A percentile compares a stretch with the other conserved stretches of the same genome.
These are phyloP conservation scores for Hypoxylon sp. DNA, from an alignment of 2,329 filamentous ascomycete species.

Conservation along the genomic window DNA sequence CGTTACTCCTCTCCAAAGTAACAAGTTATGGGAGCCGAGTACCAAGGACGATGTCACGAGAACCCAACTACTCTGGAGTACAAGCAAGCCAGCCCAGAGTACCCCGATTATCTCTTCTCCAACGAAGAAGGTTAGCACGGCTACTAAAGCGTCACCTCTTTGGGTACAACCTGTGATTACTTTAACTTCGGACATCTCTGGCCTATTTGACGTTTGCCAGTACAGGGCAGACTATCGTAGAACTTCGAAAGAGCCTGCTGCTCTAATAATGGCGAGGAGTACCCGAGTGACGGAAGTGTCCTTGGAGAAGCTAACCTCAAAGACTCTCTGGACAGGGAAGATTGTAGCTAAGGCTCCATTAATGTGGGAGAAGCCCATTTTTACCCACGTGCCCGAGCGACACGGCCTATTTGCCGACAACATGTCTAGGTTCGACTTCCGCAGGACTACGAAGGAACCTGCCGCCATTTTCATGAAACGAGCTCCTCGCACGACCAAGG, in stretches of 20 bases:
- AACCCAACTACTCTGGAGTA: conserved; percentile 38
- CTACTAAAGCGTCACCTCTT: conserved; percentile 20
- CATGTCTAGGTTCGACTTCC: conserved; percentile 36
- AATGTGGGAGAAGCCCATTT: conserved; percentile 41
- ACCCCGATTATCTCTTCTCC: background rate
- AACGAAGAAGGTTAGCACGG: background rate
- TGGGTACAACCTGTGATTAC: conserved; percentile 37
- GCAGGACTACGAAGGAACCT: conserved; percentile 44
- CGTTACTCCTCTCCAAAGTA: conserved; percentile 56
- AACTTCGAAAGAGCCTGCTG: conserved; percentile 44
- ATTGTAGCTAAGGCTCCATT: conserved; percentile 16
- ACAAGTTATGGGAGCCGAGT: conserved; percentile 55
- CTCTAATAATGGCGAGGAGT: conserved; percentile 37
- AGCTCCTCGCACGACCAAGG: conserved; percentile 19
- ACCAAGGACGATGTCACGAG: background rate
- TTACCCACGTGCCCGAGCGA: conserved; percentile 28
- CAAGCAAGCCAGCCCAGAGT: conserved; percentile 8
- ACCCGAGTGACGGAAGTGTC: conserved; percentile 39
- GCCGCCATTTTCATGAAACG: conserved; percentile 35
- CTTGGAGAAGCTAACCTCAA: conserved; percentile 54
- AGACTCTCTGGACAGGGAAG: conserved; percentile 55
- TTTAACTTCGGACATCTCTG: conserved; percentile 20
- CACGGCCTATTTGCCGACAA: conserved; percentile 44
- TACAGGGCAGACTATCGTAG: conserved; percentile 44
- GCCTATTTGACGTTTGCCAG: conserved; percentile 45